A percentile compares a stretch with the other conserved stretches of the same genome.
These are phyloP conservation scores for Coemansia sp. DNA, from an alignment of 192 early-diverging fungal genomes.

Conservation along the genomic window DNA sequence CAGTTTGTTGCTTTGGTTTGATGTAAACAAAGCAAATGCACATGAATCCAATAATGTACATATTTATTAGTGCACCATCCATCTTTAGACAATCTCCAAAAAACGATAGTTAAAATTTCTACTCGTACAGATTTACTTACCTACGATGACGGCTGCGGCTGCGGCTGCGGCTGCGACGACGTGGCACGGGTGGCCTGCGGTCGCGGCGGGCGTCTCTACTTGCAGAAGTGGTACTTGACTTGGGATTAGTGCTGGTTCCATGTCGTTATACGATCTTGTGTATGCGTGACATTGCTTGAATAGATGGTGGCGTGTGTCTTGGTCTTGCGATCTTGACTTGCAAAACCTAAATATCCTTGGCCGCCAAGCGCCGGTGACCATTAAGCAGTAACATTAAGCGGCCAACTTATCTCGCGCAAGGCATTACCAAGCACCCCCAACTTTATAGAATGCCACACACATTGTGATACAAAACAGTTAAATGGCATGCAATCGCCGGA, in stretches of 20 bases:
- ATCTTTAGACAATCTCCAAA: neutral
- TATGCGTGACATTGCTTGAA: neutral
- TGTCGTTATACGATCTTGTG: neutral
- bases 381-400: neutral
- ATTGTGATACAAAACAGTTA: neutral
- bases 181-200: slow-evolving; percentile 39
- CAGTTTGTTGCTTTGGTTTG: slow-evolving; percentile 2
- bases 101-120: neutral
- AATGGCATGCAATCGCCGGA: neutral
- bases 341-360: slow-evolving; percentile 25
- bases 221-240: neutral
- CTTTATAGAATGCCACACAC: neutral
- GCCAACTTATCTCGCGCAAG: neutral
- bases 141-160: slow-evolving; percentile 9
- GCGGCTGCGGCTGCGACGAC: slow-evolving; percentile 25
- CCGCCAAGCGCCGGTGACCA: neutral
- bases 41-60: neutral
- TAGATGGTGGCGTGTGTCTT: neutral
- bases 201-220: slow-evolving; percentile 27
- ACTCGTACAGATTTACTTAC: neutral
- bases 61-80: neutral
- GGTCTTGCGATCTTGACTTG: slow-evolving; percentile 46
- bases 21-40: neutral
- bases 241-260: slow-evolving; percentile 7
- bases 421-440: neutral